Conservation (phyloP, 169 alveolate genomes). For the Eimeria sp. region DNA sequence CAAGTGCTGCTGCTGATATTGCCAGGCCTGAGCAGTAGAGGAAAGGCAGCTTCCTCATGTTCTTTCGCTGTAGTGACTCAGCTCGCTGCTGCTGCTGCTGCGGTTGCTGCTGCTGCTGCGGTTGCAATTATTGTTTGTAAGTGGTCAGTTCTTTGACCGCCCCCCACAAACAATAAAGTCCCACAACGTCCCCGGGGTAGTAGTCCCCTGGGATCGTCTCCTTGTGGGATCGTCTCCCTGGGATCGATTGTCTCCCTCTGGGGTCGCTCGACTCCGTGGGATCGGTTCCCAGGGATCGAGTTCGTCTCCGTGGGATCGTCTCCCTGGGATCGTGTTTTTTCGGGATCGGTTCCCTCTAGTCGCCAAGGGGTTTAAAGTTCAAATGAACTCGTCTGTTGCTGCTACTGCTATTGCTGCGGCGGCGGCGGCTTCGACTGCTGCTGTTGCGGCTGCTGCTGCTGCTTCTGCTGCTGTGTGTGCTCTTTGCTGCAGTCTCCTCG, state of each 20-base stretch:
- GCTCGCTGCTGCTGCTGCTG: slow-evolving; percentile 25
- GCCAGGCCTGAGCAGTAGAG: not conserved
- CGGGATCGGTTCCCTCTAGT: not conserved
- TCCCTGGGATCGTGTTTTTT: too few species aligned
- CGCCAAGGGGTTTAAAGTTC: too few species aligned
- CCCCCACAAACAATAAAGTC: not conserved
- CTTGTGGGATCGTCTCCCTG: slow-evolving; percentile 33
- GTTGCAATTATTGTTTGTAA: not conserved
- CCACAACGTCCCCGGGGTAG: slow-evolving; percentile 31
- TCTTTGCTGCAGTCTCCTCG: not conserved
- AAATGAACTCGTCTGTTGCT: too few species aligned
- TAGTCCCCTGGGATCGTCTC: slow-evolving; percentile 32
- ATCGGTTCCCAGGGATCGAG: too few species aligned
- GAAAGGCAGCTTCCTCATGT: not conserved
- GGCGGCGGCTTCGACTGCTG: too few species aligned
- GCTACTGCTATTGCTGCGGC: too few species aligned
- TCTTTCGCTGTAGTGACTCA: not conserved
- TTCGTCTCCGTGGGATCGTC: too few species aligned
- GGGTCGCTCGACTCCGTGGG: not conserved
- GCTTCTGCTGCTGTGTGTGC: not conserved
- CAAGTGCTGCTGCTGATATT: not conserved
- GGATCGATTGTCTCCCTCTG: not conserved
- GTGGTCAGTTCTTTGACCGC: slow-evolving; percentile 38
- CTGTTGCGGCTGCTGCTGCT: too few species aligned
- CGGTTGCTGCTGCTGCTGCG: slow-evolving; percentile 30